A percentile compares a stretch with the other conserved stretches of the same genome.
Conservation (phyloP, 164 flowering plant species). For the Sedum album region DNA sequence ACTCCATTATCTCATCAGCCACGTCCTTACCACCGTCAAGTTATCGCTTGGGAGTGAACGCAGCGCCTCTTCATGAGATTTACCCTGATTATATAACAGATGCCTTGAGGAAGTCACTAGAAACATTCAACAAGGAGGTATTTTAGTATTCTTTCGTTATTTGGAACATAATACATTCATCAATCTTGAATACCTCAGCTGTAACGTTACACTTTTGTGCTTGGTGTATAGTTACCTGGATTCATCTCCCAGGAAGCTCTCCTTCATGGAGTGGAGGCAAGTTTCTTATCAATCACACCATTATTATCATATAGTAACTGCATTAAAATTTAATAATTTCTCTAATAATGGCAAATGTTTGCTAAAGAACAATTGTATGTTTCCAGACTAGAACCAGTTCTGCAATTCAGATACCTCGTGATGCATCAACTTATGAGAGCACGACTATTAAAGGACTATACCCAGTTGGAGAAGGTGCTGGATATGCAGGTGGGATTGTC, state of each 20-base stretch:
- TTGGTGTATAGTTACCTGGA: constrained; percentile 65
- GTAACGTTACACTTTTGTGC: neutral
- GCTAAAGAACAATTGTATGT: neutral
- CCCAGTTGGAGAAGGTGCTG: constrained; percentile 98
- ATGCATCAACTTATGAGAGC: constrained; percentile 64
- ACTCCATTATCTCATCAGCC: constrained; percentile 26
- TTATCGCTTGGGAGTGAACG: constrained; percentile 89
- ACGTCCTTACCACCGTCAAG: constrained; percentile 76
- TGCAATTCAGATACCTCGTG: constrained; percentile 74
- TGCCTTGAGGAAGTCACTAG: constrained; percentile 62
- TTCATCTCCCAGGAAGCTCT: constrained; percentile 71
- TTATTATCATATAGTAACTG: too few species aligned
- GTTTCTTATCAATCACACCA: neutral
- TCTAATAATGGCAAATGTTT: too few species aligned
- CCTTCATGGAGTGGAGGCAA: constrained; percentile 93
- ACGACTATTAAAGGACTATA: constrained; percentile 68
- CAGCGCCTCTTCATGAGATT: constrained; percentile 78
- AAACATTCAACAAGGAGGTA: constrained; percentile 80
- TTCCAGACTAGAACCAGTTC: constrained; percentile 94
- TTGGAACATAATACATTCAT: neutral
- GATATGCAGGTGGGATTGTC: constrained; percentile 96
- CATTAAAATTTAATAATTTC: too few species aligned
- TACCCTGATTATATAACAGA: constrained; percentile 62
- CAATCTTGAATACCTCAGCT: neutral
- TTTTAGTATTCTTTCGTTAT: neutral